These are phyloP conservation scores for Nigrospora osmanthi DNA, from an alignment of 2,329 filamentous ascomycete species.

Conservation along the genomic window DNA sequence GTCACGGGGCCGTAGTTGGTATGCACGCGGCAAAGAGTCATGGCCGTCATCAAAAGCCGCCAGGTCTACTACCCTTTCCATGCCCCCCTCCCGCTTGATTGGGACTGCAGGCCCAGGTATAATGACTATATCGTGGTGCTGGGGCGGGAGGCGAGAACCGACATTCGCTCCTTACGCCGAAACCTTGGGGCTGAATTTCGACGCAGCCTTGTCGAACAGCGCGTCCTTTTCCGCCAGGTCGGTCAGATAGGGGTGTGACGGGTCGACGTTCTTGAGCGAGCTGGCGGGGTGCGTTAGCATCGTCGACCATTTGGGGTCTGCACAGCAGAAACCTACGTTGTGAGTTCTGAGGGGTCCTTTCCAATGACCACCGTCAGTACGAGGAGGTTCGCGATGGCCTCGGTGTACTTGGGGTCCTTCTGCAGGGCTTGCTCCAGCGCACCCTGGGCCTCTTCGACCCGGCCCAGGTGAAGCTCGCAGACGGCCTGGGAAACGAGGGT, in stretches of 20 bases:
- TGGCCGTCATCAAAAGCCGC: too few relatives aligned
- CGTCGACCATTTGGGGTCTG: neutral
- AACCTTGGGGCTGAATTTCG: constrained; percentile 83
- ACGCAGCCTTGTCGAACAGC: constrained; percentile 78
- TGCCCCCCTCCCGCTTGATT: too few relatives aligned
- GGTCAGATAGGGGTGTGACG: constrained; percentile 61
- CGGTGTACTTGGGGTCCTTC: constrained; percentile 62
- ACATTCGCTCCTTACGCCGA: constrained; percentile 34
- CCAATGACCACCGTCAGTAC: constrained; percentile 74
- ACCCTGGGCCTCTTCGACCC: constrained; percentile 80
- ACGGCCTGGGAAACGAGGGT: constrained; percentile 83
- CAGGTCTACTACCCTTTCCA: too few relatives aligned
- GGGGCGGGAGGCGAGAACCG: too few relatives aligned
- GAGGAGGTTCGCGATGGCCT: constrained; percentile 75
- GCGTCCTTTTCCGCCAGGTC: constrained; percentile 79
- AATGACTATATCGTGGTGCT: too few relatives aligned
- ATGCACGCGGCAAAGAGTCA: too few relatives aligned
- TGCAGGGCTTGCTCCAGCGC: constrained; percentile 74
- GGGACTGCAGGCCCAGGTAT: too few relatives aligned
- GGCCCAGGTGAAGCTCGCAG: constrained; percentile 82
- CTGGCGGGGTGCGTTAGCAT: constrained; percentile 23
- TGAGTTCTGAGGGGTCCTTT: constrained; percentile 57
- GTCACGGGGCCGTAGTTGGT: too few relatives aligned
- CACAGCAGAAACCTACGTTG: constrained; percentile 40
- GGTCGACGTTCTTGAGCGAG: constrained; percentile 47